Evolutionary conservation across 1,284 basidiomycete genomes (phyloP).

Genomic region (Apiotrichum sp.): DNA sequence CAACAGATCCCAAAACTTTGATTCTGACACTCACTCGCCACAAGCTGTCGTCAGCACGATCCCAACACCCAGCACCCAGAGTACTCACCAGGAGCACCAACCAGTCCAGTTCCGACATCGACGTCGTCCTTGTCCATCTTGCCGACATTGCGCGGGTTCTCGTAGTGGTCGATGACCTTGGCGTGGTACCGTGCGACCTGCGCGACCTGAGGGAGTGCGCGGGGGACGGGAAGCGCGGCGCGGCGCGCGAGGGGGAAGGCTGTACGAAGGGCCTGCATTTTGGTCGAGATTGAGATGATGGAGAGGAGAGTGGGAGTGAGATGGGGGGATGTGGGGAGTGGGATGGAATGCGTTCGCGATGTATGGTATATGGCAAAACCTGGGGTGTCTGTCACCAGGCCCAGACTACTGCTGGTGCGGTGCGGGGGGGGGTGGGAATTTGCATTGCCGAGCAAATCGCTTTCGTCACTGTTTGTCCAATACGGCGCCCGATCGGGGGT

Average conservation of each 20-base stretch:
- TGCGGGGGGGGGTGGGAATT: too few species aligned
- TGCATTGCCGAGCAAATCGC: too few species aligned
- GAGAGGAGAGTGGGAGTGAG: not conserved
- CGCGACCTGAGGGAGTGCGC: not conserved
- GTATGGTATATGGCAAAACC: not conserved
- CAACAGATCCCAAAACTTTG: not conserved
- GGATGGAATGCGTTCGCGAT: not conserved
- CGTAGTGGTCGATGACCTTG: constrained; percentile 93
- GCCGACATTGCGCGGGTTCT: constrained; percentile 86
- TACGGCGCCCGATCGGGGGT: too few species aligned
- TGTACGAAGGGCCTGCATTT: constrained; percentile 21
- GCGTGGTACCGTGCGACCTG: constrained; percentile 66
- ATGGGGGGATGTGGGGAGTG: too few species aligned
- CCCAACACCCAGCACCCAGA: not conserved
- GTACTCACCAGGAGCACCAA: constrained; percentile 62
- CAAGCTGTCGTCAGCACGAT: constrained; percentile 1
- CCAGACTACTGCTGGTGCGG: too few species aligned
- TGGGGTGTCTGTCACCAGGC: too few species aligned
- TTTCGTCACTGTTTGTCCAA: too few species aligned
- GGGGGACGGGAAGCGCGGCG: constrained; percentile 11
- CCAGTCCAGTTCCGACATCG: constrained; percentile 83
- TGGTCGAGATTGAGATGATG: not conserved
- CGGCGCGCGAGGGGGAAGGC: constrained; percentile 27
- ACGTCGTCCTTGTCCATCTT: constrained; percentile 27
- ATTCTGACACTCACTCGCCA: not conserved